Base-by-base conservation (phyloP, 371 early-diverging fungal species). In the Mucor lusitanicus region DNA sequence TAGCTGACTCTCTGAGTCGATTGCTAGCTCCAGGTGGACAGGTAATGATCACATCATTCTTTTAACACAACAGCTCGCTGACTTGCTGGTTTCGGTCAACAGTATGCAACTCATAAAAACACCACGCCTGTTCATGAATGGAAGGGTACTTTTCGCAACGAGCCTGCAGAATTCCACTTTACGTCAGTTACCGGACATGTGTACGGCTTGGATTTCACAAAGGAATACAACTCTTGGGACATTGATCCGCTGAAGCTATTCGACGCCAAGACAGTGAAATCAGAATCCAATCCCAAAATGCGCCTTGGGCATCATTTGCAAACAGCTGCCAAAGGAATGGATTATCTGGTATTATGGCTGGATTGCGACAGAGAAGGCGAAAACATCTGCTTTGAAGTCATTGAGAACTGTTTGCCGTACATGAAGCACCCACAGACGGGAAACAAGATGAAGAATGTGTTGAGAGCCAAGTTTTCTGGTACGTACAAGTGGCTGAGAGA, bases 291-390 rank as follows among this genome's bases (percentile, higher is more conserved):
- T 40, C 81, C 82, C 13, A 84, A 85, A 67, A 77, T 78, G 77
- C 75, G 72, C 60, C 73, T 91, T 12, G 74, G 76, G 8, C 77
- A 77, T 6, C 81, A 83, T 61, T 65, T 87, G 44, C 70, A 75
- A 19, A 70, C 59, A 8, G 78, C 79, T 48, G 74, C 81, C 1
- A 85, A 82, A 63, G 75, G 75, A 9, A 64, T 79, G 7, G 82
- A 87, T 63, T 80, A 81, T 60, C 69, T 91, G 6, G 78, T 91
- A 25, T 77, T 91, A 9, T 92, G 91, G 92, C 80, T 91, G 35
- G 92, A 92, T 75, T 89, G 91, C 64, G 92, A 92, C 70, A 70
- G 92, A 59, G 92, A 92, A 74, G 92, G 92, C 9, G 92, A 92
- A 68, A 88, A 91, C 65, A 92, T 92, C 60, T 91, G 88, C 35